These are phyloP conservation scores for Irpex rosettiformis DNA, from an alignment of 1,284 basidiomycete species.

Conservation along the genomic window DNA sequence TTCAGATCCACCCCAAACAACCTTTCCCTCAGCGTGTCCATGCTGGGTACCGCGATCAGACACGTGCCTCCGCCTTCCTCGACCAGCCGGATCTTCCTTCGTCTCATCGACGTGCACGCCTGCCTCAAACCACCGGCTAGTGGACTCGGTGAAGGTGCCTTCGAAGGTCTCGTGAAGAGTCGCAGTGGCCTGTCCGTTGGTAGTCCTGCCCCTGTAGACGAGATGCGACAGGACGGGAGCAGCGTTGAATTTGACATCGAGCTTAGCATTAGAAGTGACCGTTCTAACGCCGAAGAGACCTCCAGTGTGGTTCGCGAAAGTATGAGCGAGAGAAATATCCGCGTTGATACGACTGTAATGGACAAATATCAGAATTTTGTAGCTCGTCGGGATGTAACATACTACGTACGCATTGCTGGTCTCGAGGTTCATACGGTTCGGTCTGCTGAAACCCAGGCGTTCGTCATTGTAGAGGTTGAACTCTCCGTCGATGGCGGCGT, in stretches of 20 bases:
- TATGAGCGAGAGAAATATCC: neutral
- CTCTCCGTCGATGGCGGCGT: neutral
- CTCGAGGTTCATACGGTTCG: neutral
- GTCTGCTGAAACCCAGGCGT: no score
- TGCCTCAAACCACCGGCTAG: neutral
- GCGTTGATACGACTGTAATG: neutral
- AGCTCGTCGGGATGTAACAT: no score
- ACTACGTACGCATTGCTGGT: neutral
- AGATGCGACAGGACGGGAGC: slow-evolving; percentile 40
- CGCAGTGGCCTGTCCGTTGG: slow-evolving; percentile 29
- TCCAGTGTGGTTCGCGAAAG: slow-evolving; percentile 13
- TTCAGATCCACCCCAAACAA: neutral
- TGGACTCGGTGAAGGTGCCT: slow-evolving; percentile 32
- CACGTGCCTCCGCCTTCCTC: neutral
- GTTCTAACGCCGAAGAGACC: slow-evolving; percentile 30
- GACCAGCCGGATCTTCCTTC: neutral
- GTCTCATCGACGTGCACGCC: neutral
- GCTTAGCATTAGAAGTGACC: slow-evolving; percentile 21
- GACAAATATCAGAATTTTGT: no score
- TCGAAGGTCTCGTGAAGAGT: slow-evolving; percentile 39
- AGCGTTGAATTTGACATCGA: slow-evolving; percentile 31
- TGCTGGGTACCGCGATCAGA: neutral
- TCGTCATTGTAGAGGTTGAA: neutral
- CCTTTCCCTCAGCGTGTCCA: neutral
- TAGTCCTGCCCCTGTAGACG: slow-evolving; percentile 29